A percentile compares a stretch with the other conserved stretches of the same genome.
Conservation (phyloP, 106 monocot species). For the Agapanthus africanus region DNA sequence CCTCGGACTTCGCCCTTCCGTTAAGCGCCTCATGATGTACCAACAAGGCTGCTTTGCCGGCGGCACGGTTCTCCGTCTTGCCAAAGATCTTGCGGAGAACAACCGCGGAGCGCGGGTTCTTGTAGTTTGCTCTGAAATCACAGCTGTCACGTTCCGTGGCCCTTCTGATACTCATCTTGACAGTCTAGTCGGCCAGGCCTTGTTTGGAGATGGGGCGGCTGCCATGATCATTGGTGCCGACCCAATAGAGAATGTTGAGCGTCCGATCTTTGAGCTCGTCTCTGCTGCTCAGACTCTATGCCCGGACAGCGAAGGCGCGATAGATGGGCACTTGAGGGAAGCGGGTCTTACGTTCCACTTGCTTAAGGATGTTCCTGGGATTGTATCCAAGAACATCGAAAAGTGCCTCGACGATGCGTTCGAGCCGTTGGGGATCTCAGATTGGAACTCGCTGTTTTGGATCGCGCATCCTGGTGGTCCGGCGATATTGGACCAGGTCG, state of each 20-base stretch:
- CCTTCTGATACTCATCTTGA: conserved; percentile 17
- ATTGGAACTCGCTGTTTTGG: conserved; percentile 16
- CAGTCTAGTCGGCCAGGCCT: conserved; percentile 13
- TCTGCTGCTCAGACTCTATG: conserved; percentile 11
- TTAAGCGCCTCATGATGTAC: conserved; percentile 17
- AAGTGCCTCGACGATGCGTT: conserved; percentile 12
- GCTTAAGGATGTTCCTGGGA: conserved; percentile 15
- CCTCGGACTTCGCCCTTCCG: conserved; percentile 15
- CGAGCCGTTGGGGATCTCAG: conserved; percentile 4
- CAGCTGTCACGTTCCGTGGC: conserved; percentile 17
- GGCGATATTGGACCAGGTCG: conserved; percentile 13
- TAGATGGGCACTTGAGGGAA: conserved; percentile 16
- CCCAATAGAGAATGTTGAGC: neutral
- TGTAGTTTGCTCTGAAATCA: conserved; percentile 22
- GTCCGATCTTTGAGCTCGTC: conserved; percentile 8
- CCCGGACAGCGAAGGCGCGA: conserved; percentile 15
- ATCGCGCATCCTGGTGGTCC: conserved; percentile 20
- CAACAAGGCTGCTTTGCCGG: conserved; percentile 22
- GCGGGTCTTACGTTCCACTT: conserved; percentile 18
- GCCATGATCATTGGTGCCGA: conserved; percentile 8
- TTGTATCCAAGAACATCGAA: conserved; percentile 16
- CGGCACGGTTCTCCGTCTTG: conserved; percentile 17
- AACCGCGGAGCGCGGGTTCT: conserved; percentile 19
- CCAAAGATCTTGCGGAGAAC: conserved; percentile 21
- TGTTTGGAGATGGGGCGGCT: conserved; percentile 15